Evolutionary conservation across 2,329 filamentous ascomycete genomes (phyloP), one percentile per base, ranked within the genome.

Genomic region (Harringtonia aguacate): DNA sequence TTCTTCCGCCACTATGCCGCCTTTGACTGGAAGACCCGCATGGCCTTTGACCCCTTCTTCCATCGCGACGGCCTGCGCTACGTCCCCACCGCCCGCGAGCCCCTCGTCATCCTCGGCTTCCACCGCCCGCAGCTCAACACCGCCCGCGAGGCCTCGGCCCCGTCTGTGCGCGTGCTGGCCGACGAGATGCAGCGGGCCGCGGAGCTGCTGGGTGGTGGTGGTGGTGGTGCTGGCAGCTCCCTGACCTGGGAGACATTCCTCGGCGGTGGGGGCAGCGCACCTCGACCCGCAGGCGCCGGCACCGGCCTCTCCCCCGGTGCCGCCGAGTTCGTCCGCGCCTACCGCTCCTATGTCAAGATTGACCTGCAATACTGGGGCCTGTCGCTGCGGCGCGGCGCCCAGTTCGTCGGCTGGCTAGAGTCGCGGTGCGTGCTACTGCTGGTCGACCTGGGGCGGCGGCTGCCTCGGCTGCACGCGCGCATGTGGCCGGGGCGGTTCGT

Each of bases 281-380:
- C 24, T 27, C 41, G 46, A 1, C 49, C 51, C 18, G 29, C 14
- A 20, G n/a, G 4, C 22, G n/a, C 9, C 29, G 8, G 28, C 35
- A 39, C 40, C 21, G 4, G 20, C 18, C 46, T 50, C 14, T 31
- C 49, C 0, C 40, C 46, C 10, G 66, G 63, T 12, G 59, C 63
- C 6, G 42, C 48, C 1, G 65, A 70, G 4, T 84, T 84, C 49
- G 53, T 82, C 7, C 51, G 50, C 1, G 53, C 60, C 1, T 75
- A 74, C 55, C 68, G 64, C 44, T 72, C 62, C 42, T 84, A 78
- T 53, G 59, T 79, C 45, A 75, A 73, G 52, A 69, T 84, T 41
- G 73, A 80, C 45, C 66, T 76, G 1, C 75, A 79, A 38, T 84
- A 79, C 57, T 84, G 80, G 80, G 78, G 77, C 2, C 60, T 70